Evolutionary conservation across 495 filamentous ascomycete genomes (phyloP).

Genomic region (Chaetomium cochliodes): DNA sequence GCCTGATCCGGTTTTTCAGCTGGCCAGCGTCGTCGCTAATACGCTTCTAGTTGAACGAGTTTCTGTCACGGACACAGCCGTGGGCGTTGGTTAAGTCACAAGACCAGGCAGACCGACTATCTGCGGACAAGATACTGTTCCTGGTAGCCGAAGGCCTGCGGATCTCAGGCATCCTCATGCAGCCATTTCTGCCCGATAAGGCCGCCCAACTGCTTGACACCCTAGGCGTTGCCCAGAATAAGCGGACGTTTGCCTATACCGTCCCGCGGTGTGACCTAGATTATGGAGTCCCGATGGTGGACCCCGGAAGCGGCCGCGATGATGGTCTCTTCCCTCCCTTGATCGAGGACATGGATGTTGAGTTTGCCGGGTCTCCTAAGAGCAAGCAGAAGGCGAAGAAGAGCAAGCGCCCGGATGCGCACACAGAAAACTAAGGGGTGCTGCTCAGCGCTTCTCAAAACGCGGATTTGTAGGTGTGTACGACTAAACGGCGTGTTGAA

Average conservation of each 20-base stretch:
- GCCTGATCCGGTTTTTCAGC: not conserved
- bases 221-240: slow-evolving; percentile 65
- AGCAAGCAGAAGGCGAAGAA: not conserved
- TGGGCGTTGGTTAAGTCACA: slow-evolving; percentile 35
- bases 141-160: slow-evolving; percentile 75
- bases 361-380: not conserved
- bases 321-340: slow-evolving; percentile 41
- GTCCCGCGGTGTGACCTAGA: slow-evolving; percentile 57
- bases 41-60: slow-evolving; percentile 64
- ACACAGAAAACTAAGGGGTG: slow-evolving; percentile 4
- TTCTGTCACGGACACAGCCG: slow-evolving; percentile 49
- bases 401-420: not conserved
- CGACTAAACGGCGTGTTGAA: slow-evolving; percentile 6
- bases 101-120: slow-evolving; percentile 5
- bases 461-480: slow-evolving; percentile 10
- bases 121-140: slow-evolving; percentile 55
- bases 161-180: slow-evolving; percentile 77
- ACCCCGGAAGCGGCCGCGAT: slow-evolving; percentile 38
- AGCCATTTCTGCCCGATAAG: slow-evolving; percentile 89
- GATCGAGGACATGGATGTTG: slow-evolving; percentile 34
- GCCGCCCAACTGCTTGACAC: slow-evolving; percentile 69
- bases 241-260: slow-evolving; percentile 58
- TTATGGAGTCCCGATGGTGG: slow-evolving; percentile 61
- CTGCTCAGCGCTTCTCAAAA: not conserved
- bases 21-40: slow-evolving; percentile 22